phyloP scores from a whole-genome alignment of 2,329 filamentous ascomycete genomes.

The Cryphonectria parasitica region DNA sequence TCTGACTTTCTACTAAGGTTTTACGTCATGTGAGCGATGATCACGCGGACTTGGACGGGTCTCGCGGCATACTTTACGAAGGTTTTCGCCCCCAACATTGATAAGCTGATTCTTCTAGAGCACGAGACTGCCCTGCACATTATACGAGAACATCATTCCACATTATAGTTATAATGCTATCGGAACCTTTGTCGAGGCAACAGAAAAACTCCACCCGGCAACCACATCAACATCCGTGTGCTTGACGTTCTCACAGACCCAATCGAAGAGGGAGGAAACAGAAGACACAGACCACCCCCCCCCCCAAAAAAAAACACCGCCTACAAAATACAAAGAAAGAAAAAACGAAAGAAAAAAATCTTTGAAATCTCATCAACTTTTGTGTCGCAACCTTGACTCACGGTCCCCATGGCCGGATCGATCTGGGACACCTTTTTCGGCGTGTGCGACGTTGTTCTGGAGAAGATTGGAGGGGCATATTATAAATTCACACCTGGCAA shows the following conservation, averaged over 20 bases:
- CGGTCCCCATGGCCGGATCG: background rate
- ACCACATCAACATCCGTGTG: too few species aligned
- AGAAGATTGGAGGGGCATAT: slow-evolving; percentile 18
- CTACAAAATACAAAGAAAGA: too few species aligned
- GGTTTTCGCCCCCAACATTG: background rate
- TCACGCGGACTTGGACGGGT: background rate
- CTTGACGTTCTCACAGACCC: background rate
- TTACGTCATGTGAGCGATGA: background rate
- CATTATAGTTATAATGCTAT: background rate
- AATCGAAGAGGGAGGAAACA: background rate
- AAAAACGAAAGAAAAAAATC: too few species aligned
- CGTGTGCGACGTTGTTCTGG: slow-evolving; percentile 18
- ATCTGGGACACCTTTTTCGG: slow-evolving; percentile 14
- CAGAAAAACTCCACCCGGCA: background rate
- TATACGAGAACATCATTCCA: background rate
- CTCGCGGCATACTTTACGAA: background rate
- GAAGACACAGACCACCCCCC: too few species aligned
- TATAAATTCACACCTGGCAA: slow-evolving; percentile 8
- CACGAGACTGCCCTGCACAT: background rate
- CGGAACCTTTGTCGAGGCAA: background rate
- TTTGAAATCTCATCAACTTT: background rate
- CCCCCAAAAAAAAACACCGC: too few species aligned
- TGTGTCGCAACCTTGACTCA: background rate
- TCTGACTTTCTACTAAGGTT: background rate
- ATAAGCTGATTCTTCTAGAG: background rate